Percentiles rank a stretch among this genome's conserved stretches.
These are phyloP conservation scores for Periconia macrospinosa DNA, from an alignment of 2,329 filamentous ascomycete genomes.

Conservation along the genomic window DNA sequence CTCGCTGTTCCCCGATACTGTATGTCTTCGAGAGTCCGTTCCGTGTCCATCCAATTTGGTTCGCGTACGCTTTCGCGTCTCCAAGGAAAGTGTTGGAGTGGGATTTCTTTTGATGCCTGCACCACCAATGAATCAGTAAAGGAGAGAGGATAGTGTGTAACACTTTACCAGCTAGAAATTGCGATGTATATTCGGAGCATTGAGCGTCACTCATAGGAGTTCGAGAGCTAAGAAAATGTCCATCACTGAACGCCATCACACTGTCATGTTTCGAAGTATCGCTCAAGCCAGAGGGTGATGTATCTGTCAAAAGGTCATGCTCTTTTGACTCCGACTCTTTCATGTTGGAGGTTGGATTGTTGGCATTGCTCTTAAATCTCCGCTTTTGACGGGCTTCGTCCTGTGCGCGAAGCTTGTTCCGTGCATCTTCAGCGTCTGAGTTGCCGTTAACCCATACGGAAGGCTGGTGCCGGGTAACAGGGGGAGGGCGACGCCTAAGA, in stretches of 20 bases:
- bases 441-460: conserved; percentile 23
- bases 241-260: conserved; percentile 21
- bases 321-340: conserved; percentile 1
- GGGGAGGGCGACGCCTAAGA: neutral
- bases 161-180: neutral
- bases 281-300: neutral
- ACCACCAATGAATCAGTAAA: neutral
- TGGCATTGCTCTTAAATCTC: neutral
- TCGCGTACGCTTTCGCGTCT: neutral
- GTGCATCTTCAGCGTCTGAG: conserved; percentile 22
- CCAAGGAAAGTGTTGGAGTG: neutral
- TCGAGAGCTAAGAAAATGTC: conserved; percentile 14
- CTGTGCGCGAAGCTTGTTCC: conserved; percentile 22
- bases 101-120: neutral
- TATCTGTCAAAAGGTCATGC: neutral
- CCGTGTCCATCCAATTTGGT: neutral
- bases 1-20: too few species aligned
- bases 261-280: conserved; percentile 2
- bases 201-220: conserved; percentile 6
- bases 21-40: too few species aligned
- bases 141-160: neutral
- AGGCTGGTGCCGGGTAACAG: neutral
- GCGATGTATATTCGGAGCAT: neutral
- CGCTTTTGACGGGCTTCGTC: conserved; percentile 25
- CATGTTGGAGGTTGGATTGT: neutral